These are phyloP conservation scores for Tricholomella constricta DNA, from an alignment of 768 basidiomycete species.

Conservation along the genomic window DNA sequence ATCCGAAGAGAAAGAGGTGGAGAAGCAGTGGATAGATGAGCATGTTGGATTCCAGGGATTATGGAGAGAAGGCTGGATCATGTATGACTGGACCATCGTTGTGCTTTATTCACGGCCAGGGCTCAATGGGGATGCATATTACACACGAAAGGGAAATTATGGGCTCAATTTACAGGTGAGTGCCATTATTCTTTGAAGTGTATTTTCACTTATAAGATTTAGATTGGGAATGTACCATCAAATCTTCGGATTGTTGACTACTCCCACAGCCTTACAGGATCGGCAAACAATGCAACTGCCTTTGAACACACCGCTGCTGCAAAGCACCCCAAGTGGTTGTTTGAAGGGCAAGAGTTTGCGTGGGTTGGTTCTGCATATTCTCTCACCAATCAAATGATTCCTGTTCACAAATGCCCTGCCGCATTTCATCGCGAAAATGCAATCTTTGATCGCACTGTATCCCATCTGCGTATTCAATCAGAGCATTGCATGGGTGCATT, in stretches of 20 bases:
- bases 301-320: conserved; percentile 24
- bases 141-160: conserved; percentile 30
- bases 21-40: conserved; percentile 13
- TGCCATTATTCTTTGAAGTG: not conserved
- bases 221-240: conserved; percentile 38
- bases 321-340: conserved; percentile 19
- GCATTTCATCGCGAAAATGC: conserved; percentile 21
- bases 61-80: conserved; percentile 31
- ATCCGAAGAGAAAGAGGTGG: conserved; percentile 4
- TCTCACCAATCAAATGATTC: conserved; percentile 22
- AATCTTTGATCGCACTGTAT: conserved; percentile 26
- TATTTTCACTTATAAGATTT: not conserved
- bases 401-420: conserved; percentile 32
- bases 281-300: conserved; percentile 35
- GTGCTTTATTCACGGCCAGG: conserved; percentile 31
- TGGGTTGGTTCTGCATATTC: conserved; percentile 28
- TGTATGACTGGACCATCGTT: conserved; percentile 35
- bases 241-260: conserved; percentile 33
- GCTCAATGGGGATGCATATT: conserved; percentile 36
- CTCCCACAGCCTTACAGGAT: conserved; percentile 33
- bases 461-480: conserved; percentile 28
- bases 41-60: conserved; percentile 8
- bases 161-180: conserved; percentile 17
- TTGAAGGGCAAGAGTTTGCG: conserved; percentile 16
- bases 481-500: conserved; percentile 36